Percentiles rank a stretch among this genome's conserved stretches.
Evolutionary conservation across 2,329 filamentous ascomycete genomes (phyloP).

Genomic region (Aspergillus aculeatus): DNA sequence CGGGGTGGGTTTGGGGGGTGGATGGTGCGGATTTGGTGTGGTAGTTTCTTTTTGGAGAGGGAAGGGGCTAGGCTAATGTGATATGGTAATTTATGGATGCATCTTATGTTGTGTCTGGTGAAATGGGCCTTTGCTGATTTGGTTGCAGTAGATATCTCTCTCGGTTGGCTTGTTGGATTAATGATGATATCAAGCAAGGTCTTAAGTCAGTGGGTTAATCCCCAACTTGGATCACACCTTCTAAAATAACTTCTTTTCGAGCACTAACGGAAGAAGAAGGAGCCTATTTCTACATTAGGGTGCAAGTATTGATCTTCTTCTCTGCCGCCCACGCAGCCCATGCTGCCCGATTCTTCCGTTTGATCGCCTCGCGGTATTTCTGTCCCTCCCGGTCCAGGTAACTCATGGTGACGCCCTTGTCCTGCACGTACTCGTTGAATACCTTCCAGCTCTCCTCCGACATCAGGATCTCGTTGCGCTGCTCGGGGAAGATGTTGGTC

Average conservation of each 20-base stretch:
- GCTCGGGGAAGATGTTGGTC: slow-evolving; percentile 21
- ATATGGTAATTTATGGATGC: neutral
- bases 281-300: neutral
- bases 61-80: neutral
- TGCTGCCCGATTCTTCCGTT: neutral
- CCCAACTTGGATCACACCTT: too few species aligned
- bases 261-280: too few species aligned
- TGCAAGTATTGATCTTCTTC: neutral
- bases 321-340: neutral
- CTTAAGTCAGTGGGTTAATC: too few species aligned
- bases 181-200: too few species aligned
- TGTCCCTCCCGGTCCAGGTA: slow-evolving; percentile 13
- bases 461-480: slow-evolving; percentile 18
- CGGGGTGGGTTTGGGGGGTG: slow-evolving; percentile 36
- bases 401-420: slow-evolving; percentile 12
- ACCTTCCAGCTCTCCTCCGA: slow-evolving; percentile 13
- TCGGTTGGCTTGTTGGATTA: neutral
- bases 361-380: neutral
- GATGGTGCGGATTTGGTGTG: slow-evolving; percentile 7
- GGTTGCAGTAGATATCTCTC: neutral
- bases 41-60: neutral
- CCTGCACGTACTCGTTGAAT: slow-evolving; percentile 5
- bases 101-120: neutral
- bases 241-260: too few species aligned
- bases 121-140: neutral